Evolutionary conservation across 257 asterid genomes (phyloP).

Genomic region (Solanum commersonii): DNA sequence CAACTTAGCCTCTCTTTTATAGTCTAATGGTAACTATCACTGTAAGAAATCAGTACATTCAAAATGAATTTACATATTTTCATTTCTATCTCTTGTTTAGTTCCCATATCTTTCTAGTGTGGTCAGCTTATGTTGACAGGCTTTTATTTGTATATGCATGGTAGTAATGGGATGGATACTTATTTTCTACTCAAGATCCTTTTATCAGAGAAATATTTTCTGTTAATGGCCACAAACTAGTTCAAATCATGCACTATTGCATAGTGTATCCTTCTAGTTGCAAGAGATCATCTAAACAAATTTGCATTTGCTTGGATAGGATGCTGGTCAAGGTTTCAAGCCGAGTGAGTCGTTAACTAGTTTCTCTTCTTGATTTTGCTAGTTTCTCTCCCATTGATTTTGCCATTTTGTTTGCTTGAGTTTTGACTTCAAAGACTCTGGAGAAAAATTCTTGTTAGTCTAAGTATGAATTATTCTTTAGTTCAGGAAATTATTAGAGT

Average conservation of each 20-base stretch:
- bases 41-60: neutral
- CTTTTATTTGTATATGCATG: neutral
- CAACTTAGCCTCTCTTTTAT: neutral
- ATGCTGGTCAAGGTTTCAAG: neutral
- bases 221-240: neutral
- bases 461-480: neutral
- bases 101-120: neutral
- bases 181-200: neutral
- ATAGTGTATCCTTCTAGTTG: neutral
- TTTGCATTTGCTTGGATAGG: neutral
- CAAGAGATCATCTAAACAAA: neutral
- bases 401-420: neutral
- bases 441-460: neutral
- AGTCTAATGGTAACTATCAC: neutral
- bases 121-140: neutral
- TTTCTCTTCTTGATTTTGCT: neutral
- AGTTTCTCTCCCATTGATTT: neutral
- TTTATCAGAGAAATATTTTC: neutral
- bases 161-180: neutral
- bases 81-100: neutral
- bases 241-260: neutral
- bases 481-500: neutral
- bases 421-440: neutral
- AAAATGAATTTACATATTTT: neutral
- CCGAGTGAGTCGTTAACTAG: neutral